Evolutionary conservation across 2,329 filamentous ascomycete species (phyloP).

Genomic region (Aspergillus luchuensis): DNA sequence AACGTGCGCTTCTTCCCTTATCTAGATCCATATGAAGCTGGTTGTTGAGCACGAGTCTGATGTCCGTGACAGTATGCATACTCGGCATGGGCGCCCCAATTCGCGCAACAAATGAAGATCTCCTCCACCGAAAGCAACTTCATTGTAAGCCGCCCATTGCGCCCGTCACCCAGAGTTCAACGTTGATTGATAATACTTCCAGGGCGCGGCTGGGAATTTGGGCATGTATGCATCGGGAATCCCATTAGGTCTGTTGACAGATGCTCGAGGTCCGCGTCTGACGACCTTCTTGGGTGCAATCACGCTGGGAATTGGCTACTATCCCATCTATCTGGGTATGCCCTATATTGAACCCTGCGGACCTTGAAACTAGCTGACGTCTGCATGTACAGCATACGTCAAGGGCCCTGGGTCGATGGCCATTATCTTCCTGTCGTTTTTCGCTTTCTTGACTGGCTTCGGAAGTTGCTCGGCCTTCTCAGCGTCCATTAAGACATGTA

Average conservation of each 20-base stretch:
- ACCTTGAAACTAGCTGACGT: conserved; percentile 15
- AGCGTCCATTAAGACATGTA: conserved; percentile 76
- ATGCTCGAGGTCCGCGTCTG: conserved; percentile 76
- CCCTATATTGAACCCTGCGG: conserved; percentile 9
- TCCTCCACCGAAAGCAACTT: conserved; percentile 92
- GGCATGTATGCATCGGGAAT: conserved; percentile 94
- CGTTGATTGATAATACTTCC: background rate
- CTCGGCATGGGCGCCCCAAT: conserved; percentile 96
- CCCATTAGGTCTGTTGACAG: conserved; percentile 84
- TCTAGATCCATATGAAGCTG: conserved; percentile 7
- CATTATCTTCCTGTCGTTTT: conserved; percentile 69
- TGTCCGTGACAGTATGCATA: conserved; percentile 77
- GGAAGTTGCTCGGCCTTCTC: conserved; percentile 91
- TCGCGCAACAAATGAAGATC: conserved; percentile 80
- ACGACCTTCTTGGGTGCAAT: conserved; percentile 75
- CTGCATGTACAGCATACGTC: conserved; percentile 64
- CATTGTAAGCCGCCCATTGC: conserved; percentile 61
- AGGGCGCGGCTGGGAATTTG: conserved; percentile 62
- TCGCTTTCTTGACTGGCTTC: conserved; percentile 80
- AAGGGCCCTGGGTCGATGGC: conserved; percentile 61
- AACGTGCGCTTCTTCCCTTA: conserved; percentile 61
- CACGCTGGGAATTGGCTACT: conserved; percentile 77
- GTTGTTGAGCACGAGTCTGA: conserved; percentile 16
- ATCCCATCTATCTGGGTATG: conserved; percentile 68
- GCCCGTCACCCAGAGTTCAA: background rate